These are phyloP conservation scores for Oryza coarctata DNA, from an alignment of 176 grass and related monocot genomes.

Conservation along the genomic window DNA sequence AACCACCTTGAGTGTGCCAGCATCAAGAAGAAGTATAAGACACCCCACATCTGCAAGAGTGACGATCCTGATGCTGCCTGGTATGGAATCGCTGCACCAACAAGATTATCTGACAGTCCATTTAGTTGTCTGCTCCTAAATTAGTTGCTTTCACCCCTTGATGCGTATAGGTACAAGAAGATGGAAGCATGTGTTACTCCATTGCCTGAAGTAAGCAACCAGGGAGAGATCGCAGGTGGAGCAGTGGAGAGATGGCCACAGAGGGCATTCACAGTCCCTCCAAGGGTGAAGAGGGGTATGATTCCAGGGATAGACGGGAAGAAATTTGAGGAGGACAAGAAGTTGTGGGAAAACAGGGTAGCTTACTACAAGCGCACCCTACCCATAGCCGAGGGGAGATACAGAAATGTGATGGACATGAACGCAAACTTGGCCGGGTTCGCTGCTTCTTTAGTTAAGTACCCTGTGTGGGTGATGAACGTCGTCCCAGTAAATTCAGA, in stretches of 20 bases:
- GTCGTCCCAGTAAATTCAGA: constrained; percentile 67
- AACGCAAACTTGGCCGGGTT: constrained; percentile 87
- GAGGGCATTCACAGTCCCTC: constrained; percentile 68
- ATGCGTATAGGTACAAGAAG: constrained; percentile 70
- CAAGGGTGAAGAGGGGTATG: constrained; percentile 75
- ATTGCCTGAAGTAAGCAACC: constrained; percentile 71
- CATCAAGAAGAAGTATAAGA: constrained; percentile 59
- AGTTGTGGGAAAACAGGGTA: constrained; percentile 72
- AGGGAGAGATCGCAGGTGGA: constrained; percentile 81
- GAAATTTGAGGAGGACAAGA: constrained; percentile 89
- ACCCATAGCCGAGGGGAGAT: constrained; percentile 59
- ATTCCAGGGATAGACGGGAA: constrained; percentile 64
- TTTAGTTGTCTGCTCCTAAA: background rate
- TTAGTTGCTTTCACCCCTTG: background rate
- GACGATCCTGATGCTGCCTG: constrained; percentile 81
- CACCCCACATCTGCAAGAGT: constrained; percentile 77
- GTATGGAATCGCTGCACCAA: constrained; percentile 39
- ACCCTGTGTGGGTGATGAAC: constrained; percentile 92
- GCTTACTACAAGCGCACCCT: constrained; percentile 60
- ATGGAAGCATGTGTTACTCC: constrained; percentile 90
- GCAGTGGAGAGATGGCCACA: constrained; percentile 69
- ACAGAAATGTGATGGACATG: constrained; percentile 98
- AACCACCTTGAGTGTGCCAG: constrained; percentile 76
- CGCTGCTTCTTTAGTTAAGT: constrained; percentile 65
- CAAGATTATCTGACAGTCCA: background rate